phyloP scores from a whole-genome alignment of 2,329 filamentous ascomycete genomes.

The Fusarium pininemorale region DNA sequence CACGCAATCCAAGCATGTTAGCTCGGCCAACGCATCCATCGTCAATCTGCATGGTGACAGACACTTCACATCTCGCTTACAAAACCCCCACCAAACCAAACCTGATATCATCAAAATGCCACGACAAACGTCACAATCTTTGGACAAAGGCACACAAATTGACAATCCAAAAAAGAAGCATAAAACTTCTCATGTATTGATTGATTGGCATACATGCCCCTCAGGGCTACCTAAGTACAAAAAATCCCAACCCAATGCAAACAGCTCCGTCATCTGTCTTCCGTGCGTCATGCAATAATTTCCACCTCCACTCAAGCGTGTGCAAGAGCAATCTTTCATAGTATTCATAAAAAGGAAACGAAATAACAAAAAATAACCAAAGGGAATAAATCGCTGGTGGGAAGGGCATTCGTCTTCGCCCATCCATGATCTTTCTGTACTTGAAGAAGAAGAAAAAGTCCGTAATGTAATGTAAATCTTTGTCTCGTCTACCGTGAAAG shows the following conservation, averaged over 20 bases:
- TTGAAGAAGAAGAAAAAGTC: background rate
- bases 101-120: background rate
- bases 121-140: background rate
- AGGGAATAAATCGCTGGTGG: conserved; percentile 27
- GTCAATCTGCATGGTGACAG: background rate
- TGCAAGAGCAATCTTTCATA: conserved; percentile 23
- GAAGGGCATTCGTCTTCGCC: conserved; percentile 12
- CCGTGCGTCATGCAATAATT: conserved; percentile 30
- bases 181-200: background rate
- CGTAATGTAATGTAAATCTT: conserved; percentile 9
- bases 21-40: background rate
- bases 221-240: background rate
- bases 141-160: background rate
- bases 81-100: background rate
- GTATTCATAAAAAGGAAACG: background rate
- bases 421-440: conserved; percentile 26
- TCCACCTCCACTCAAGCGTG: conserved; percentile 11
- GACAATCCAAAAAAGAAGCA: background rate
- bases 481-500: conserved; percentile 20
- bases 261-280: conserved; percentile 32
- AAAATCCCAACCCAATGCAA: conserved; percentile 21
- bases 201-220: conserved; percentile 8
- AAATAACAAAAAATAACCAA: background rate
- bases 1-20: background rate
- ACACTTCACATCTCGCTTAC: background rate